Evolutionary conservation across 306 rosid species (phyloP).

Genomic region (Vachellia collinsii): DNA sequence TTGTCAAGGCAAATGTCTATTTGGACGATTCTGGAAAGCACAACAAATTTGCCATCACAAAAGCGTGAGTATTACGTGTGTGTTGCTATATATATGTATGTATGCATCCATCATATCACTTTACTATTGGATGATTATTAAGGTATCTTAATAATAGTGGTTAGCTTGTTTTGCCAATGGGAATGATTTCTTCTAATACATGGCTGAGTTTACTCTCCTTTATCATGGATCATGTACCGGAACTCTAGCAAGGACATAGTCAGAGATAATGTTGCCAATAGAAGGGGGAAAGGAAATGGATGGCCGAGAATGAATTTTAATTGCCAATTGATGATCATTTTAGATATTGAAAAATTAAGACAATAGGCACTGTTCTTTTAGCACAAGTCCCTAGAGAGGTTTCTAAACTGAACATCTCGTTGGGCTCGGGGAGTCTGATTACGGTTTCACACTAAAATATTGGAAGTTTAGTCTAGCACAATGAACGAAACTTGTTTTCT

Average conservation of each 20-base stretch:
- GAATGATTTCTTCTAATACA: slow-evolving; percentile 7
- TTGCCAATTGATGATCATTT: neutral
- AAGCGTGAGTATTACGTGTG: slow-evolving; percentile 60
- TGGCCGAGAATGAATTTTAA: neutral
- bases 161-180: neutral
- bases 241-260: slow-evolving; percentile 2
- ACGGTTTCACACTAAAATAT: neutral
- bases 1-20: slow-evolving; percentile 92
- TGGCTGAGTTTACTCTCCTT: slow-evolving; percentile 5
- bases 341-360: slow-evolving; percentile 17
- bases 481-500: neutral
- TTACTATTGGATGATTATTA: neutral
- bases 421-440: slow-evolving; percentile 19
- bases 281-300: slow-evolving; percentile 4
- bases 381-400: neutral
- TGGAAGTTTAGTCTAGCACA: slow-evolving; percentile 8
- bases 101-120: neutral
- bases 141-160: neutral
- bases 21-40: slow-evolving; percentile 97
- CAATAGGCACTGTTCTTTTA: neutral
- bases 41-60: slow-evolving; percentile 89
- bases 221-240: slow-evolving; percentile 8
- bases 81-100: neutral
- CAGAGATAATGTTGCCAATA: slow-evolving; percentile 6
- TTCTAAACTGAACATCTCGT: neutral